phyloP scores from a whole-genome alignment of 495 filamentous ascomycete genomes.

The Aspergillus indologenus region DNA sequence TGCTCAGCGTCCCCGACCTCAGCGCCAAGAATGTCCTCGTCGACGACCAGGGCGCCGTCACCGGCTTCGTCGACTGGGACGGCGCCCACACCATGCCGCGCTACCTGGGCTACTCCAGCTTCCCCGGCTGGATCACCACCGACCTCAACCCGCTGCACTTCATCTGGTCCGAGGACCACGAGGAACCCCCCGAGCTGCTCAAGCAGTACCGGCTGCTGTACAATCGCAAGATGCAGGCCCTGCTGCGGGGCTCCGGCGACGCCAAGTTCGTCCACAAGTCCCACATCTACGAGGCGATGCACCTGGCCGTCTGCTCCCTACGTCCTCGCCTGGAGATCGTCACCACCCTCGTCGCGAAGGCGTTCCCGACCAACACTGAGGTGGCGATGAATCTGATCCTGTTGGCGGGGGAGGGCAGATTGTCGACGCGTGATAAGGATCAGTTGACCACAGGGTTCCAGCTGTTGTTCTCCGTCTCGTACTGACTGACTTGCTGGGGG shows the following conservation, averaged over 20 bases:
- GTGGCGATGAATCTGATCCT: neutral
- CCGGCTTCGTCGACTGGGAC: slow-evolving; percentile 1
- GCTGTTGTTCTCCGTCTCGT: neutral
- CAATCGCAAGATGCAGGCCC: neutral
- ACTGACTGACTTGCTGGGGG: no score
- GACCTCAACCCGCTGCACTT: neutral
- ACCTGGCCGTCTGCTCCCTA: neutral
- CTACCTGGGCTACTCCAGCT: neutral
- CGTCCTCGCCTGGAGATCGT: neutral
- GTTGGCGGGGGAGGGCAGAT: neutral
- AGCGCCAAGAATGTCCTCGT: neutral
- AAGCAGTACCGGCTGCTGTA: neutral
- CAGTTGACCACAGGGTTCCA: neutral
- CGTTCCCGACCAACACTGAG: neutral
- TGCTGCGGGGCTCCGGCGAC: neutral
- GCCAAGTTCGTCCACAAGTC: neutral
- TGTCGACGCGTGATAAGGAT: neutral
- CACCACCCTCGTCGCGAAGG: neutral
- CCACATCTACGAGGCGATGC: neutral
- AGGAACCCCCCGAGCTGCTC: neutral
- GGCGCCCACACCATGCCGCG: slow-evolving; percentile 2
- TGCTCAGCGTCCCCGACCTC: neutral
- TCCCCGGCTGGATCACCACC: neutral
- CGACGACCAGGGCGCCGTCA: neutral
- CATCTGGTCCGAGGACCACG: neutral